Base-by-base conservation (phyloP, 2,329 filamentous ascomycete genomes). In the Diaporthe batatas region DNA sequence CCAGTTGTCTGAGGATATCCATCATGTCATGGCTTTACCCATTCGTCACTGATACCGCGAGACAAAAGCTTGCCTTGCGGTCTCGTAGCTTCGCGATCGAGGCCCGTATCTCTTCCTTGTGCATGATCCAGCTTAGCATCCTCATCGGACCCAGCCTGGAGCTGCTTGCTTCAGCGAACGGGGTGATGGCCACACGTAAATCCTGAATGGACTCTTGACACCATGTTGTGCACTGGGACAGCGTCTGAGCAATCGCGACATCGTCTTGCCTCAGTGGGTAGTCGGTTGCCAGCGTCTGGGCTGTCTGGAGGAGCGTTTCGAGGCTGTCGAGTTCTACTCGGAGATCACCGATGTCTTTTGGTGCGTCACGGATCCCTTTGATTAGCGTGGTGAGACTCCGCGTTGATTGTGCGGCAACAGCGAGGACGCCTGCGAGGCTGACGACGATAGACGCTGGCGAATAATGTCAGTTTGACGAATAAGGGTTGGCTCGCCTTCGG, bases 131-230 rank as follows among this genome's bases (percentile, higher is more conserved):
- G 29, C 42, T 49, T 7, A 65, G 18, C 42, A 65, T 65, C 59
- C 42, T 36, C 21, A 65, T 49, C 6, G 59, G 59, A 39, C 59
- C 49, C 21, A 42, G 25, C 23, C 44, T 34, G 6, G 59, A 44
- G 21, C 42, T 29, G 6, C 59, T 42, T 12, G 59, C 59, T 29
- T 51, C 59, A 36, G 59, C 59, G 21, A 65, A 34, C 6, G 59
- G 59, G 2, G 44, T 36, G 1, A 65, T 49, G 44, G 34, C 12
- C 25, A 23, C 42, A 21, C 42, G 42, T 5, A 65, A 29, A 10
- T 65, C 59, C 29, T 65, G 42, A 42, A 49, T 65, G 25, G 59
- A 65, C 44, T 65, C 59, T 29, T 65, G 42, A 18, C 59, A 65
- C 59, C 59, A 65, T 36, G 29, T 49, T 1, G 59, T 51, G 59